Percentiles rank a stretch among this genome's conserved stretches.
phyloP scores from a whole-genome alignment of 2,329 filamentous ascomycete species.

The Sclerotinia borealis region DNA sequence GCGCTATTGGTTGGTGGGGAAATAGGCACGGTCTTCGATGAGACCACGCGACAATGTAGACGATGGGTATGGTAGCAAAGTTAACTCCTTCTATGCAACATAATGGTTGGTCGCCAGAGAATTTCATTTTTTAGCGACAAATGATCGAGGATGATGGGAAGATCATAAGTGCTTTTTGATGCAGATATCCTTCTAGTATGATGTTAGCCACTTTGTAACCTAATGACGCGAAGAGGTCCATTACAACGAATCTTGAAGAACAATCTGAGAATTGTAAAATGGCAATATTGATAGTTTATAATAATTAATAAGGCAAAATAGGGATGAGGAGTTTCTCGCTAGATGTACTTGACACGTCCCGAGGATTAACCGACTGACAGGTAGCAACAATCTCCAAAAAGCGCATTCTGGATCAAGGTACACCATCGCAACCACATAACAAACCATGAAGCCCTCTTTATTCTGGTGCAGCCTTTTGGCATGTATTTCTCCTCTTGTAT shows the following conservation, averaged over 20 bases:
- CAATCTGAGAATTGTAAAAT: background rate
- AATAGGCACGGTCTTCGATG: slow-evolving; percentile 14
- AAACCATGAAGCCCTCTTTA: slow-evolving; percentile 59
- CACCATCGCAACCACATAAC: slow-evolving; percentile 4
- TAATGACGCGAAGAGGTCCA: background rate
- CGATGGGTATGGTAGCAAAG: slow-evolving; percentile 9
- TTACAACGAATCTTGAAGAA: background rate
- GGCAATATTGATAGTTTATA: background rate
- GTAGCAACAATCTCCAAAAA: slow-evolving; percentile 10
- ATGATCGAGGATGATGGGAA: background rate
- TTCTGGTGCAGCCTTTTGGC: slow-evolving; percentile 64
- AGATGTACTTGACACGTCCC: background rate
- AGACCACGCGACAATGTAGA: slow-evolving; percentile 8
- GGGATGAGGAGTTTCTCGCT: background rate
- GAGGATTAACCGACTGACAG: slow-evolving; percentile 6
- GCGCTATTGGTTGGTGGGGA: slow-evolving; percentile 19
- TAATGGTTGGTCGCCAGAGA: slow-evolving; percentile 5
- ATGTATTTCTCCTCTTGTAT: slow-evolving; percentile 62
- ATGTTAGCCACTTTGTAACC: slow-evolving; percentile 1
- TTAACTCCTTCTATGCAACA: slow-evolving; percentile 8
- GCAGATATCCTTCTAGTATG: slow-evolving; percentile 6
- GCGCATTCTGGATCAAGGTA: background rate
- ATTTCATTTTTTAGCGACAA: slow-evolving; percentile 4
- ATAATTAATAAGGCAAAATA: too few relatives aligned
- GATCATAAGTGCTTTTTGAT: slow-evolving; percentile 3